Percentiles rank a stretch among this genome's conserved stretches.
phyloP scores from a whole-genome alignment of 176 grass and related monocot genomes.

The Oryza rufipogon region DNA sequence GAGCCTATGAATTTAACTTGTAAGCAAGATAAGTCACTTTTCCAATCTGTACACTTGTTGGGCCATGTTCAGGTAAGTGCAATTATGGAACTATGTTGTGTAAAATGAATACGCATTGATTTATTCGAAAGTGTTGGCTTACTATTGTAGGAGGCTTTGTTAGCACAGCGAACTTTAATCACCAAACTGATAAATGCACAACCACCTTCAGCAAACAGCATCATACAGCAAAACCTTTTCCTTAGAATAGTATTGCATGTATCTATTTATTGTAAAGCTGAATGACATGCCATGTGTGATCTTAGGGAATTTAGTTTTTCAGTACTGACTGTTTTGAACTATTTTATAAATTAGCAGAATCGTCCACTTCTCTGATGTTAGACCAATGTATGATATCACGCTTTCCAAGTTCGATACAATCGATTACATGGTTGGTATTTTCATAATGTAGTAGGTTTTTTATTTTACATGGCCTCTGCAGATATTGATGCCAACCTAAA shows the following conservation, averaged over 20 bases:
- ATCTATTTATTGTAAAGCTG: neutral
- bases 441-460: constrained; percentile 2
- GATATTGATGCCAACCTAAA: constrained; percentile 22
- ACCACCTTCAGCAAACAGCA: neutral
- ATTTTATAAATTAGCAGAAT: constrained; percentile 57
- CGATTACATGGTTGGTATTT: constrained; percentile 56
- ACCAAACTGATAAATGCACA: neutral
- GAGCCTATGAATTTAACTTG: neutral
- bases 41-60: neutral
- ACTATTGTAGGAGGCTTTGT: neutral
- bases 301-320: neutral
- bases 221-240: neutral
- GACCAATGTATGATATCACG: constrained; percentile 60
- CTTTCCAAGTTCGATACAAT: constrained; percentile 56
- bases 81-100: neutral
- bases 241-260: constrained; percentile 4
- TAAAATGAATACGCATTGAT: neutral
- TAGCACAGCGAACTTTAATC: neutral
- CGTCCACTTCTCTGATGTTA: constrained; percentile 48
- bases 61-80: neutral
- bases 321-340: neutral
- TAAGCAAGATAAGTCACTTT: neutral
- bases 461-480: neutral
- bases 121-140: neutral
- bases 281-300: neutral